Evolutionary conservation across 2,329 filamentous ascomycete genomes (phyloP), one percentile per base, ranked within the genome.

Genomic region (Exophiala xenobiotica): DNA sequence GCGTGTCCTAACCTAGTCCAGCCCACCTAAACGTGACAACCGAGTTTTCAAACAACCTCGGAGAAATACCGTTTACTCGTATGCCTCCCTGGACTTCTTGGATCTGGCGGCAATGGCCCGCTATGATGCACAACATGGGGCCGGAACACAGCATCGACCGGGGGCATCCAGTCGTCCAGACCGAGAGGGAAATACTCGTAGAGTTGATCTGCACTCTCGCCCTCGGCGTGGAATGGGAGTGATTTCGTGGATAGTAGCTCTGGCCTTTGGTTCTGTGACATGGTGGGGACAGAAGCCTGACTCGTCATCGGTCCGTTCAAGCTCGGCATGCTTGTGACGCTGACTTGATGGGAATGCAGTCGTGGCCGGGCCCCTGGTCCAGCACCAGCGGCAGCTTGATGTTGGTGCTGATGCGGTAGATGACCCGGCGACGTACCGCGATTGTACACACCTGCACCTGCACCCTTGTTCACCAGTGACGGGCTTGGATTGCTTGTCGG

Each of bases 171-270:
- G 65, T 96, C 91, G 67, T 96, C 90, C 52, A 96, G 73, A 42
- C 87, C 90, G 12, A 97, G 76, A 0, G 91, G 91, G 59, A 97
- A 96, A 66, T 97, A 96, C 71, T 97, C 91, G 66, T 96, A 96
- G 14, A 96, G 74, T 59, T 91, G 74, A 69, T 96, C 91, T 1
- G 85, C 85, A 61, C 46, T 57, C 16, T 60, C 55, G 4, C 54
- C 49, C 6, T 55, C 57, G 8, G 39, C 38, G 22, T 27, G 37
- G 46, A 49, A 57, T 7, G 53, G 37, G 2, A 51, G 35, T 12
- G 54, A 58, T 42, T 56, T 57, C 5, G 43, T 46, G 6, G 47
- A 23, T 4, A 56, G 12, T 1, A 57, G 44, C 6, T 60, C 57
- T n/a, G 57, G 54, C 22, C 51, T 42, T 22, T 46, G 49, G 7